A percentile compares a stretch with the other conserved stretches of the same genome.
Conservation (phyloP, 1,139 yeast species). For the Spathaspora sp. region DNA sequence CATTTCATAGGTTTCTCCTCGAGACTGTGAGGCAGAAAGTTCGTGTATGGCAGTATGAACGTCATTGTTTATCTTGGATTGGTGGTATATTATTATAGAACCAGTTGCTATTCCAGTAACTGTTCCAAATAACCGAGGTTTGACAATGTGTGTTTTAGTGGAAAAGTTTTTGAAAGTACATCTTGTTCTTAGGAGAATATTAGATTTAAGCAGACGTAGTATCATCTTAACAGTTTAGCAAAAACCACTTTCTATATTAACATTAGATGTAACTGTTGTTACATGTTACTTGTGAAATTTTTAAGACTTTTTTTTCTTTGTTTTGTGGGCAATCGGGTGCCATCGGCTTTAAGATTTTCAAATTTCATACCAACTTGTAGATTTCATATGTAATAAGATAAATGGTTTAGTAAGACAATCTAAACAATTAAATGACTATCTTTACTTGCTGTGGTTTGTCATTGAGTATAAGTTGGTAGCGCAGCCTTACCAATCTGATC, state of each 20-base stretch:
- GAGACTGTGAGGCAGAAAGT: conserved; percentile 34
- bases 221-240: background rate
- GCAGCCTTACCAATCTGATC: background rate
- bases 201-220: background rate
- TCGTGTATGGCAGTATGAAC: conserved; percentile 36
- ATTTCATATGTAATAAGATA: too few species aligned
- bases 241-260: background rate
- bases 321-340: background rate
- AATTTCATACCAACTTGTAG: too few species aligned
- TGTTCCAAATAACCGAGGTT: background rate
- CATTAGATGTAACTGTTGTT: background rate
- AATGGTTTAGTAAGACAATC: too few species aligned
- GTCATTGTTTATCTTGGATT: conserved; percentile 25
- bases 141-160: background rate
- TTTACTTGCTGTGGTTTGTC: background rate
- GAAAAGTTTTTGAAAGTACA: background rate
- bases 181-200: background rate
- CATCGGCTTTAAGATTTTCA: too few species aligned
- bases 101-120: background rate
- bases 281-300: background rate
- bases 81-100: background rate
- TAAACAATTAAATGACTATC: too few species aligned
- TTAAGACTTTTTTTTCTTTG: background rate
- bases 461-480: too few species aligned
- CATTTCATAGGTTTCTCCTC: conserved; percentile 65